Evolutionary conservation across 768 basidiomycete genomes (phyloP).

Genomic region (Plicaturopsis crispa): DNA sequence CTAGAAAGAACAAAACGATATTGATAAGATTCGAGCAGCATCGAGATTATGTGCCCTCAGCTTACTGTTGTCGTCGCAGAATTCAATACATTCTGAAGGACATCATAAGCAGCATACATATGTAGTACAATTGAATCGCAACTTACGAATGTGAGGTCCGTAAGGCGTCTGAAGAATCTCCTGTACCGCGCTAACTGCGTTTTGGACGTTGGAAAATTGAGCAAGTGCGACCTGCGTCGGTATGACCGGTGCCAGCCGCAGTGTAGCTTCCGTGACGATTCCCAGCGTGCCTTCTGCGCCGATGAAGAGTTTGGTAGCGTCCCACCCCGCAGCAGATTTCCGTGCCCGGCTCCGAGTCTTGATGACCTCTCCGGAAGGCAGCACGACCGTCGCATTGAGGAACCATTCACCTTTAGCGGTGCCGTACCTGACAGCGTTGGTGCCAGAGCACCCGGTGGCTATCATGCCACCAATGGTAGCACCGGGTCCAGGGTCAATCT

Average conservation of each 20-base stretch:
- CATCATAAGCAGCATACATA: conserved; percentile 1
- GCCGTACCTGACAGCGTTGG: conserved; percentile 80
- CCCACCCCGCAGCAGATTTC: conserved; percentile 85
- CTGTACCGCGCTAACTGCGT: conserved; percentile 74
- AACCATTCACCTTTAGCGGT: conserved; percentile 89
- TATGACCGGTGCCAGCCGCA: conserved; percentile 72
- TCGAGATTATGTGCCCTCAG: neutral
- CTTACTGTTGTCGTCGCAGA: conserved; percentile 71
- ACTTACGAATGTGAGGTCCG: conserved; percentile 70
- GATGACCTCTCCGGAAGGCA: conserved; percentile 80
- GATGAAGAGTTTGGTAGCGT: conserved; percentile 81
- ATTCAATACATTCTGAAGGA: conserved; percentile 73
- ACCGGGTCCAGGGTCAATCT: conserved; percentile 70
- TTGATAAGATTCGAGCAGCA: neutral
- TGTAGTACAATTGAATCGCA: neutral
- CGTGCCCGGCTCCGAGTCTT: conserved; percentile 75
- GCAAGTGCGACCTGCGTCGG: conserved; percentile 86
- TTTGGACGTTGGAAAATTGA: conserved; percentile 73
- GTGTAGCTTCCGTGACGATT: conserved; percentile 85
- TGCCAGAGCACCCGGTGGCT: conserved; percentile 80
- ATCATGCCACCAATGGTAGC: conserved; percentile 88
- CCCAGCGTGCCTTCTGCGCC: conserved; percentile 88
- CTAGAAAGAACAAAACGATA: conserved; percentile 21
- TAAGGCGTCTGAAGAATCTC: conserved; percentile 66
- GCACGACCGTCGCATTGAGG: conserved; percentile 79